Conservation (phyloP, 805 yeast genomes). For the Candida ortonii region DNA sequence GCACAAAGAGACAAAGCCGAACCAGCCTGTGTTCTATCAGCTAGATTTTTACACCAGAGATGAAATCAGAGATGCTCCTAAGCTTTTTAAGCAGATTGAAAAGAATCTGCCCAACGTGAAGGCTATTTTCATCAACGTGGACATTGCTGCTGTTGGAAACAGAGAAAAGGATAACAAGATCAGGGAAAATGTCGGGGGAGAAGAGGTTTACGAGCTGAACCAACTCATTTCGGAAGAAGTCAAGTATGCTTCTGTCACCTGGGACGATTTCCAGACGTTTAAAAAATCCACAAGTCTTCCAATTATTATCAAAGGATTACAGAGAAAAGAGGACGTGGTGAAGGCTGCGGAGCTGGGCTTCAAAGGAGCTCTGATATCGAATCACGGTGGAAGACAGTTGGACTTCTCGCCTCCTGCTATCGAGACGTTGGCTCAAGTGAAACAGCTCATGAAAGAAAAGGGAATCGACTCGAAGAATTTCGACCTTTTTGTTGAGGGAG, state of each 20-base stretch:
- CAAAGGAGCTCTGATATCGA: constrained; percentile 63
- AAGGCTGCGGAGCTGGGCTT: constrained; percentile 57
- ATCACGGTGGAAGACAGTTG: constrained; percentile 74
- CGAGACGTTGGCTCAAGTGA: constrained; percentile 57
- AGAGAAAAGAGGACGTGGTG: constrained; percentile 62
- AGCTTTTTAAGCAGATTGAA: constrained; percentile 19
- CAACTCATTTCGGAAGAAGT: constrained; percentile 11
- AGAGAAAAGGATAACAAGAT: constrained; percentile 81
- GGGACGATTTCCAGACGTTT: constrained; percentile 60
- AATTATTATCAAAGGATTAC: constrained; percentile 60
- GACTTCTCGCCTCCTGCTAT: constrained; percentile 62
- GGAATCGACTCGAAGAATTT: constrained; percentile 51
- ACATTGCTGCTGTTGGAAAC: constrained; percentile 80
- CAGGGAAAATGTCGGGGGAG: constrained; percentile 51
- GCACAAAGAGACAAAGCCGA: constrained; percentile 52
- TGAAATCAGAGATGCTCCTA: constrained; percentile 53
- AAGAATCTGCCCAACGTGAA: constrained; percentile 54
- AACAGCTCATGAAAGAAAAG: constrained; percentile 39
- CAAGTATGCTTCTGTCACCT: constrained; percentile 41
- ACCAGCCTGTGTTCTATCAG: constrained; percentile 79
- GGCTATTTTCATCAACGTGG: constrained; percentile 81
- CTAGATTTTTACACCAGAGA: constrained; percentile 62
- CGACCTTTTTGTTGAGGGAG: constrained; percentile 49
- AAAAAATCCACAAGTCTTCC: constrained; percentile 45
- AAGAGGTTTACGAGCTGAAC: constrained; percentile 14